These are phyloP conservation scores for Solanum hybrid DNA, from an alignment of 305 asterid genomes.

Conservation along the genomic window DNA sequence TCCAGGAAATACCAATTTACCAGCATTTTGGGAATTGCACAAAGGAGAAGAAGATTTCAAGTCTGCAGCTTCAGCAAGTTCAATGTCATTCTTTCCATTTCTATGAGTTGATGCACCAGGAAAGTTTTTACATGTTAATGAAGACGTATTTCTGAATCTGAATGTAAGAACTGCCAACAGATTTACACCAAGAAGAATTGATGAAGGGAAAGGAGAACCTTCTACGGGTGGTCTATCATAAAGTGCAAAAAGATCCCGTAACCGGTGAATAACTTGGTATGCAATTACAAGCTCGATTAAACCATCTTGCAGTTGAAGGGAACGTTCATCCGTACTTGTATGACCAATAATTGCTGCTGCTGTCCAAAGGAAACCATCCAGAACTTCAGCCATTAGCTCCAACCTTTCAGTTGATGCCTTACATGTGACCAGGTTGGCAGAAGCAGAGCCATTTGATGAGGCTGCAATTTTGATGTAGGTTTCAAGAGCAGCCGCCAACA, in stretches of 20 bases:
- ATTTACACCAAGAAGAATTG: constrained; percentile 77
- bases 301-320: constrained; percentile 85
- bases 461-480: constrained; percentile 91
- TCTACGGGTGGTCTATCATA: constrained; percentile 96
- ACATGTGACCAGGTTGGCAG: constrained; percentile 38
- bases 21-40: constrained; percentile 16
- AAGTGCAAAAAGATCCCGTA: constrained; percentile 94
- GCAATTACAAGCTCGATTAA: constrained; percentile 82
- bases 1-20: not conserved
- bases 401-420: constrained; percentile 51
- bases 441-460: constrained; percentile 51
- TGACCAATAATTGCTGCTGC: constrained; percentile 75
- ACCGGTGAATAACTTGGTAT: constrained; percentile 84
- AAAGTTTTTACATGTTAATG: constrained; percentile 66
- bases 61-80: constrained; percentile 29
- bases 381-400: constrained; percentile 68
- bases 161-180: constrained; percentile 74
- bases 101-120: constrained; percentile 24
- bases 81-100: constrained; percentile 15
- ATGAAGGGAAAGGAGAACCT: constrained; percentile 94
- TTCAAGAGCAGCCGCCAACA: constrained; percentile 93
- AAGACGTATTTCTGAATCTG: constrained; percentile 60
- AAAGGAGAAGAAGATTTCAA: constrained; percentile 17
- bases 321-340: constrained; percentile 48
- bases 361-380: constrained; percentile 78